phyloP scores from a whole-genome alignment of 164 flowering plant genomes.

The Dillenia turbinata region DNA sequence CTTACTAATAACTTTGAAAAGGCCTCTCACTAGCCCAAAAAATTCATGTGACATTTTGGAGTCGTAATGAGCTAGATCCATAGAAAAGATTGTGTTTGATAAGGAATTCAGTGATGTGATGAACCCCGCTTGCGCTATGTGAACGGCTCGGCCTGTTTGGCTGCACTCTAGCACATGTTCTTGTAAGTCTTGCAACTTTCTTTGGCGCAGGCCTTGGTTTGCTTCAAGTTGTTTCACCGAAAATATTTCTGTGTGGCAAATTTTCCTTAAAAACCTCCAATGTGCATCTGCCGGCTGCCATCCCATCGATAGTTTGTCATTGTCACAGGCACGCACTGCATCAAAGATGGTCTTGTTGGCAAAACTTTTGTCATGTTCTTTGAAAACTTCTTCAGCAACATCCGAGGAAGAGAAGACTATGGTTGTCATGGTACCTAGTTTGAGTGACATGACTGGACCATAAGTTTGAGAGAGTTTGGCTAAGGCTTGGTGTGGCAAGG shows the following conservation, averaged over 20 bases:
- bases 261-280: conserved; percentile 16
- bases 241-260: conserved; percentile 15
- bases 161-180: conserved; percentile 2
- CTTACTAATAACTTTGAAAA: conserved; percentile 12
- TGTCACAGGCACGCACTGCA: conserved; percentile 2
- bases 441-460: conserved; percentile 29
- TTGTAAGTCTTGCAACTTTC: conserved; percentile 22
- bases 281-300: conserved; percentile 14
- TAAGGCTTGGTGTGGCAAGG: conserved; percentile 19
- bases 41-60: conserved; percentile 14
- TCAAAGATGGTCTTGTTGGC: conserved; percentile 20
- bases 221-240: conserved; percentile 16
- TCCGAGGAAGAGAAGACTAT: conserved; percentile 20
- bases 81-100: conserved; percentile 18
- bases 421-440: conserved; percentile 15
- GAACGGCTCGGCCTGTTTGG: conserved; percentile 3
- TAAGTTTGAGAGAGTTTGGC: conserved; percentile 14
- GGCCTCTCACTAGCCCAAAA: conserved; percentile 9
- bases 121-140: conserved; percentile 14
- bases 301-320: conserved; percentile 10
- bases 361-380: conserved; percentile 19
- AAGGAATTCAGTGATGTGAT: conserved; percentile 13
- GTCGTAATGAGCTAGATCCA: conserved; percentile 11
- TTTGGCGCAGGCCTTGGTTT: conserved; percentile 8
- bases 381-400: conserved; percentile 22